phyloP scores from a whole-genome alignment of 2,329 filamentous ascomycete genomes.

The Torrubiella hemipterigena region DNA sequence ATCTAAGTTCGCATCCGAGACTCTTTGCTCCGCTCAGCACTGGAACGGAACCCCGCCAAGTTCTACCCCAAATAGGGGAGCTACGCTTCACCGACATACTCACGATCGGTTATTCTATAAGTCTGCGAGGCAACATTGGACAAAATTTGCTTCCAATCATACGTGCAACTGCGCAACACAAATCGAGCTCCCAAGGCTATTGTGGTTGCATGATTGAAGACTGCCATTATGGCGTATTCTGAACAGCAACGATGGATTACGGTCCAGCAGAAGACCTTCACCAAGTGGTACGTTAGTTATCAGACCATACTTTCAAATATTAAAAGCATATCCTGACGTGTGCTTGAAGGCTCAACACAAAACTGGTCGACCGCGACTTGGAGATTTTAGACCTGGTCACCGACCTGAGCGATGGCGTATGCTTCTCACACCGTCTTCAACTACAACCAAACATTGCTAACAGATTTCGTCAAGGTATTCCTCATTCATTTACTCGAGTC shows the following conservation, averaged over 20 bases:
- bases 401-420: slow-evolving; percentile 87
- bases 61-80: slow-evolving; percentile 4
- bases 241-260: slow-evolving; percentile 58
- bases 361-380: slow-evolving; percentile 66
- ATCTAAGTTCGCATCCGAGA: no score
- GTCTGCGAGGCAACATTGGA: slow-evolving; percentile 1
- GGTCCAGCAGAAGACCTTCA: slow-evolving; percentile 98
- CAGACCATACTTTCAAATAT: neutral
- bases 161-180: neutral
- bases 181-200: neutral
- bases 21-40: neutral
- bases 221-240: slow-evolving; percentile 47
- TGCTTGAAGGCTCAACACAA: slow-evolving; percentile 75
- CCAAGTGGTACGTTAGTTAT: slow-evolving; percentile 62
- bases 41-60: slow-evolving; percentile 1
- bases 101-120: slow-evolving; percentile 1
- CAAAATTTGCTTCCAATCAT: neutral
- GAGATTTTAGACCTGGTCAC: slow-evolving; percentile 77
- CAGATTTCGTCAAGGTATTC: slow-evolving; percentile 50
- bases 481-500: slow-evolving; percentile 97
- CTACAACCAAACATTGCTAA: slow-evolving; percentile 8
- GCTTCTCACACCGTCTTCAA: slow-evolving; percentile 20
- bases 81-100: slow-evolving; percentile 6
- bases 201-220: neutral
- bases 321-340: neutral